A percentile compares a stretch with the other conserved stretches of the same genome.
These are phyloP conservation scores for Colletotrichum sp. DNA, from an alignment of 2,329 filamentous ascomycete genomes.

Conservation along the genomic window DNA sequence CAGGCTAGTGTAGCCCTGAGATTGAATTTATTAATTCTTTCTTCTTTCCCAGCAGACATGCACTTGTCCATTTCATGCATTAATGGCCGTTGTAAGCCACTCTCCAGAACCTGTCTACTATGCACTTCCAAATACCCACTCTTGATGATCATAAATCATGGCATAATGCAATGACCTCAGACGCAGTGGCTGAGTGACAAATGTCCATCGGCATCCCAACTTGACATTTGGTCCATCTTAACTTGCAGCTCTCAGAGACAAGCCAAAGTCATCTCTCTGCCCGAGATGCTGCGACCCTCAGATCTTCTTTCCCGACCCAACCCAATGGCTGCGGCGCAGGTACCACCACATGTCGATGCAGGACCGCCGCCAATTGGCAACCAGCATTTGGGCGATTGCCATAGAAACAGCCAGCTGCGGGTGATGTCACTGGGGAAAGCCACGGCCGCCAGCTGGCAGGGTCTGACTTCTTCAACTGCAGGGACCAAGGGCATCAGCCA, in stretches of 20 bases:
- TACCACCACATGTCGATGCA: background rate
- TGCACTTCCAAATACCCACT: background rate
- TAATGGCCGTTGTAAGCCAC: background rate
- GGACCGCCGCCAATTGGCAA: background rate
- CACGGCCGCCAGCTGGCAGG: background rate
- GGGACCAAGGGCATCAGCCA: background rate
- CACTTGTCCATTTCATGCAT: background rate
- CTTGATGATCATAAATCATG: background rate
- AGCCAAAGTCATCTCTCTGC: background rate
- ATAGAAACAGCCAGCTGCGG: background rate
- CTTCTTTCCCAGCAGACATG: background rate
- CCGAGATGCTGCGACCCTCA: background rate
- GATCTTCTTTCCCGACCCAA: background rate
- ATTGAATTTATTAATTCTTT: background rate
- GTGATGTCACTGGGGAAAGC: slow-evolving; percentile 7
- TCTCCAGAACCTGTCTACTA: background rate
- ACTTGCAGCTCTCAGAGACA: background rate
- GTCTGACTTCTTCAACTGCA: background rate
- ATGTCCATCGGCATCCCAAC: background rate
- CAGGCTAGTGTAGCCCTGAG: background rate
- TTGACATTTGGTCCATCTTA: background rate
- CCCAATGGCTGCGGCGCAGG: background rate
- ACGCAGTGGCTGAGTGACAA: background rate
- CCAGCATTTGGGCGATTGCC: background rate
- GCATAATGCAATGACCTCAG: background rate